phyloP scores from a whole-genome alignment of 805 yeast genomes.

The Wickerhamomyces silvicola region DNA sequence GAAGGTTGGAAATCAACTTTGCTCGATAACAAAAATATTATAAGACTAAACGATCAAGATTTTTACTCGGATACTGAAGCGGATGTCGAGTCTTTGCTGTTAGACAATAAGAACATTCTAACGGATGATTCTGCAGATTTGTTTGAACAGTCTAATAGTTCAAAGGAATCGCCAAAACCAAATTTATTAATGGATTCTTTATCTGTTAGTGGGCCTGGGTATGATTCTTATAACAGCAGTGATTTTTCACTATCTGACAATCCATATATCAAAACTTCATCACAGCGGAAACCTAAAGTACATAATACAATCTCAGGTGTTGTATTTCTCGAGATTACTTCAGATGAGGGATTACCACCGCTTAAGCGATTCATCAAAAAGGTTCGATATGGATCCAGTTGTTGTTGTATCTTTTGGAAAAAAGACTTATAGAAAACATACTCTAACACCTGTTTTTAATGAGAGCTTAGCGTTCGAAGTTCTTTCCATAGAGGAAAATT shows the following conservation, averaged over 20 bases:
- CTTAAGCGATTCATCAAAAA: slow-evolving; percentile 55
- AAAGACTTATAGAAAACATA: slow-evolving; percentile 75
- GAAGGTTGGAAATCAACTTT: slow-evolving; percentile 13
- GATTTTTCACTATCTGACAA: slow-evolving; percentile 3
- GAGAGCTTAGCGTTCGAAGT: slow-evolving; percentile 79
- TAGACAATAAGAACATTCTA: too few relatives aligned
- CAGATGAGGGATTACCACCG: slow-evolving; percentile 76
- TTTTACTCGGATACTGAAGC: slow-evolving; percentile 22
- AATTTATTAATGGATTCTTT: too few relatives aligned
- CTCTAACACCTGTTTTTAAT: slow-evolving; percentile 74
- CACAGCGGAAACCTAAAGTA: neutral
- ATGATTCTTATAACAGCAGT: slow-evolving; percentile 5
- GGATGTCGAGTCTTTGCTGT: slow-evolving; percentile 19
- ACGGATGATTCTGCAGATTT: too few relatives aligned
- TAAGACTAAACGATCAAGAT: slow-evolving; percentile 18
- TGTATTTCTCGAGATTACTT: slow-evolving; percentile 65
- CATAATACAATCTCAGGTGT: slow-evolving; percentile 44
- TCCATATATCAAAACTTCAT: neutral
- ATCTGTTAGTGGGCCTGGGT: slow-evolving; percentile 1
- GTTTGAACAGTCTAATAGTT: too few relatives aligned
- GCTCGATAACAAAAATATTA: slow-evolving; percentile 1
- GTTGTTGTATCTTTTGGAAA: slow-evolving; percentile 87
- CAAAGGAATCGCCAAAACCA: too few relatives aligned
- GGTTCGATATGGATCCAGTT: slow-evolving; percentile 93
- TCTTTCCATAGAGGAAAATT: slow-evolving; percentile 55